These are phyloP conservation scores for Dillenia suffruticosa DNA, from an alignment of 164 flowering plant genomes.

Conservation along the genomic window DNA sequence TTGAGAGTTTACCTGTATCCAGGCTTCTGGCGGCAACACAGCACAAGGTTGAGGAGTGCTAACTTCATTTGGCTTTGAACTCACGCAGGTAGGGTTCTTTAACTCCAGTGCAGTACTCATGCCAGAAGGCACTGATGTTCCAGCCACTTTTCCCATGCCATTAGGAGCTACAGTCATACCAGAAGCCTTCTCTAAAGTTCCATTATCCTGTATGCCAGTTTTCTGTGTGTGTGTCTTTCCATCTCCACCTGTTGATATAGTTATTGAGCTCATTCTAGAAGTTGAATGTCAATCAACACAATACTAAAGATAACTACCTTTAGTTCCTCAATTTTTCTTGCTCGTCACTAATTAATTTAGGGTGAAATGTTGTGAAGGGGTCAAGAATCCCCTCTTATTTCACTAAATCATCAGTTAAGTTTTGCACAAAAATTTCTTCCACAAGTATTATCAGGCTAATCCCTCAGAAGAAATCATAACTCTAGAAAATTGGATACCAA, in stretches of 20 bases:
- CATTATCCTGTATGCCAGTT: conserved; percentile 20
- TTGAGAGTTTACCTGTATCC: conserved; percentile 50
- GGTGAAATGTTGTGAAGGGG: no score
- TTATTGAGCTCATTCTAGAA: background rate
- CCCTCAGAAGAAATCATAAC: no score
- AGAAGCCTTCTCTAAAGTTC: conserved; percentile 20
- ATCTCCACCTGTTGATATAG: conserved; percentile 30
- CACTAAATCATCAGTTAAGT: no score
- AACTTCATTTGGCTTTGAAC: conserved; percentile 27
- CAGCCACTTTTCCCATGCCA: conserved; percentile 27
- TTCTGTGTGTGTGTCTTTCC: conserved; percentile 29
- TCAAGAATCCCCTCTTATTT: no score
- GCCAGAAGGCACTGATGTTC: conserved; percentile 28
- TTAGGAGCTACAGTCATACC: conserved; percentile 18
- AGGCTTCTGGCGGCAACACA: conserved; percentile 50
- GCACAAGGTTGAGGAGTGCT: conserved; percentile 28
- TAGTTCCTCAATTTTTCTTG: background rate
- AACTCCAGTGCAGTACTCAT: conserved; percentile 40
- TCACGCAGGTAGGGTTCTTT: conserved; percentile 23
- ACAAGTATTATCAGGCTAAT: no score
- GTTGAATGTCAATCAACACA: conserved; percentile 6
- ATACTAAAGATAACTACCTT: background rate
- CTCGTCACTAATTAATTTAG: no score
- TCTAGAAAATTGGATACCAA: no score
- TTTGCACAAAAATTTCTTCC: no score